Evolutionary conservation across 164 flowering plant genomes (phyloP), one percentile per base, ranked within the genome.

Genomic region (Piper longum): DNA sequence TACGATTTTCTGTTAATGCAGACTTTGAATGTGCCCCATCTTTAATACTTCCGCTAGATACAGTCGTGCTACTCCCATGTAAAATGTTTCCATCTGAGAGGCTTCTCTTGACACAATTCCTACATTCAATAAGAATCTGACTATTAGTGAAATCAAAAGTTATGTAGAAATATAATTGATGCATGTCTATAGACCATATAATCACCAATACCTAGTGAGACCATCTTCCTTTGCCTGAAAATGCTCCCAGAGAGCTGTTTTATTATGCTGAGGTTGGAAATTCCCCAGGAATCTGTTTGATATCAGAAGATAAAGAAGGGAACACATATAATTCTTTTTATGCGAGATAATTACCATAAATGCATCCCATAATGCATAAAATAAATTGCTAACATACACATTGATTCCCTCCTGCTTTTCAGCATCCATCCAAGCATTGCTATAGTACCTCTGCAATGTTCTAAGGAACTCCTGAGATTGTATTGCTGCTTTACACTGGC

Each of bases 331-430:
- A 48, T 48, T 48, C 11, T 48, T 8, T 48, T 8, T 5, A 48
- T 48, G 52, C 36, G 36, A 26, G 36, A 26, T 26, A 26, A 26
- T 26, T 26, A 26, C 52, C 11, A 8, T 14, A 48, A 26, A 26
- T 26, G 36, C 36, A 26, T 26, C 36, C 36, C 11, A 8, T 48
- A 48, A 48, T 48, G 12, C 52, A 26, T 48, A 48, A 48, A 48
- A 8, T 8, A 17, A 18, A 48, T 40, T 4, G 60, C 6, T 56
- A 41, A 70, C 97, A 74, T 80, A 95, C 99, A 95, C 75, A 74
- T 95, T 89, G 60, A 95, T 91, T n/a, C 96, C 95, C 71, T 83
- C 83, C 75, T 95, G 99, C 69, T 95, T 95, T 74, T 83, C 93
- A 65, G 84, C 82, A 81, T 95, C 99, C 95, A 87, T 74, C 76